Base-by-base conservation (phyloP, 768 basidiomycete genomes). In the Trametopsis cervina region DNA sequence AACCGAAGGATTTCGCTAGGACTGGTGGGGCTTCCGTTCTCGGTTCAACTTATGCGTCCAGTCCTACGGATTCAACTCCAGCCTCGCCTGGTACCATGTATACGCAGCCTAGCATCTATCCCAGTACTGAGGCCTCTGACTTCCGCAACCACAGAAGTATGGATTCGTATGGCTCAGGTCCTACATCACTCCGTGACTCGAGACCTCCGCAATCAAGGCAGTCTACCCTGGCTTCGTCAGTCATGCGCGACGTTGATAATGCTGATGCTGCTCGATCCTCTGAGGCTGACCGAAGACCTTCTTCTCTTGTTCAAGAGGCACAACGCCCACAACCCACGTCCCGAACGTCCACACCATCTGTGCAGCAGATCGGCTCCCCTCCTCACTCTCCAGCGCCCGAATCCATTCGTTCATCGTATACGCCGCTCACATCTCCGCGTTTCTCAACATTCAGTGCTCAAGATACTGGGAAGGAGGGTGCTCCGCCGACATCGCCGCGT, bases 121-220 rank as follows among this genome's bases (percentile, higher is more conserved):
- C 29, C 15, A 7, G 9, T 15, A 15, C 29, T 15, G 29, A 33
- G 15, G 9, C 15, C 15, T 7, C 11, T 21, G 50, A 50, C 48
- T 33, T 22, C 12, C n/a, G 43, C 20, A 45, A 25, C 26, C 47
- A 54, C 23, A 47, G 42, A 17, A 73, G 70, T 47, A 58, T 55
- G n/a, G 72, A 72, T 5, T 72, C 70, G 12, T 54, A 57, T 23
- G 58, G 53, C 7, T 61, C 39, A 11, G 52, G 54, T 17, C 21
- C 65, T 17, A 48, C 60, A 40, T 69, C 69, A 17, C 64, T 68
- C 9, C 65, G 69, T 12, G 70, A 70, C 40, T 72, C 72, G n/a
- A 70, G 67, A 48, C 53, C 67, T 35, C 62, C 9, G 7, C 15
- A 7, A 7, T 15, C 29, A 33, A 33, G 29, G 29, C 29, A 33